phyloP scores from a whole-genome alignment of 2,329 filamentous ascomycete genomes.

The Pseudovirgaria hyperparasitica region DNA sequence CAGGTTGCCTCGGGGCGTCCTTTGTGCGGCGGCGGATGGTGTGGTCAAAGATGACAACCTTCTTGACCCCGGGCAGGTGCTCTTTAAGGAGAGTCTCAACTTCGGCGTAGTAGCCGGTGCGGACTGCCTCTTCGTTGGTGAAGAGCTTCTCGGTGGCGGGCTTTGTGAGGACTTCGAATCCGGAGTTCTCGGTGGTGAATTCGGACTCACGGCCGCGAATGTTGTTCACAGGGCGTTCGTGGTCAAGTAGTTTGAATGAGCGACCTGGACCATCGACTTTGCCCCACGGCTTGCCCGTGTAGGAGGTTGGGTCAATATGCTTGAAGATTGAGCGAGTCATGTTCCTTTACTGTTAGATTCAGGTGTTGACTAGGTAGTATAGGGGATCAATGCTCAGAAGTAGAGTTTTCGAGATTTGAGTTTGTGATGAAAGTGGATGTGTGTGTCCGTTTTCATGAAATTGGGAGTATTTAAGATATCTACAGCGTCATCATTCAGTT shows the following conservation, averaged over 20 bases:
- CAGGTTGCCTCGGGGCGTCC: conserved; percentile 47
- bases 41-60: conserved; percentile 60
- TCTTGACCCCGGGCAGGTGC: conserved; percentile 43
- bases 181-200: conserved; percentile 45
- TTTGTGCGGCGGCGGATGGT: conserved; percentile 48
- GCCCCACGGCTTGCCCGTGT: conserved; percentile 44
- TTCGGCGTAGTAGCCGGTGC: conserved; percentile 47
- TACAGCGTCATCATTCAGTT: too few species aligned
- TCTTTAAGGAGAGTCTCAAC: conserved; percentile 44
- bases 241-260: conserved; percentile 38
- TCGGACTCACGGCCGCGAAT: conserved; percentile 37
- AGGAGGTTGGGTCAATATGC: conserved; percentile 45
- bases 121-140: conserved; percentile 41
- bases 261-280: conserved; percentile 50
- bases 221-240: conserved; percentile 39
- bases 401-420: too few species aligned
- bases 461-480: too few species aligned
- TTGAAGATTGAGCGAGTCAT: conserved; percentile 49
- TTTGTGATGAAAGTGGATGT: too few species aligned
- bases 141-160: conserved; percentile 44
- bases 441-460: too few species aligned
- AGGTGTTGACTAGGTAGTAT: too few species aligned
- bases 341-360: too few species aligned
- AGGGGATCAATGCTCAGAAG: background rate
- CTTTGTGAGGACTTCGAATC: conserved; percentile 43